Conservation (phyloP, 2,329 filamentous ascomycete species). For the Graphium sp. region DNA sequence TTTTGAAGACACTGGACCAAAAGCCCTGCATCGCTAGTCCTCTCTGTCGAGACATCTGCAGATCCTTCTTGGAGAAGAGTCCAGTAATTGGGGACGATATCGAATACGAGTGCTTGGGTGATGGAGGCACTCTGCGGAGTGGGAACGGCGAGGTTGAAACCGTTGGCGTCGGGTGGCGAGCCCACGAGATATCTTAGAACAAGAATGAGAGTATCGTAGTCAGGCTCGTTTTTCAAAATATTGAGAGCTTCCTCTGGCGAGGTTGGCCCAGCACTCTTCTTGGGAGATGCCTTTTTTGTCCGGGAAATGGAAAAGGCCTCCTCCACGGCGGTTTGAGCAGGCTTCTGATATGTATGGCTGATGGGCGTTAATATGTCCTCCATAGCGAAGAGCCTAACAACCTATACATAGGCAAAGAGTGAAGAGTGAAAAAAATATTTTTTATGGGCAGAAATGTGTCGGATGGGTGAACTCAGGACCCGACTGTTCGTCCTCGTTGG, state of each 20-base stretch:
- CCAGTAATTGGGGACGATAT: conserved; percentile 77
- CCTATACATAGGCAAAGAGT: no score
- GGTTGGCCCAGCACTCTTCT: conserved; percentile 1
- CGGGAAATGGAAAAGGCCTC: neutral
- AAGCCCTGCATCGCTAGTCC: conserved; percentile 21
- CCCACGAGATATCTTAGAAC: conserved; percentile 33
- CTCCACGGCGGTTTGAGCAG: neutral
- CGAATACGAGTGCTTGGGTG: conserved; percentile 54
- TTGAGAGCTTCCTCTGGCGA: conserved; percentile 38
- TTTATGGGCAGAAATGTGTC: no score
- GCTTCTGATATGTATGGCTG: conserved; percentile 30
- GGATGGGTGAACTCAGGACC: no score
- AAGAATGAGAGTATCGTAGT: conserved; percentile 34
- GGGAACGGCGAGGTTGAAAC: conserved; percentile 21
- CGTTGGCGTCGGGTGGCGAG: conserved; percentile 5
- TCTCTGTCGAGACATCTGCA: conserved; percentile 6
- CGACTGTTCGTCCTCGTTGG: no score
- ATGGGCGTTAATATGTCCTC: conserved; percentile 37
- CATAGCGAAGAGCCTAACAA: conserved; percentile 22
- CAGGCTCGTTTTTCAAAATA: conserved; percentile 43
- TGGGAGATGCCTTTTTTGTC: neutral
- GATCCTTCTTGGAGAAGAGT: conserved; percentile 32
- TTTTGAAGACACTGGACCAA: conserved; percentile 54
- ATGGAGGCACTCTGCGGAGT: conserved; percentile 58
- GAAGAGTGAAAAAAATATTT: no score